phyloP scores from a whole-genome alignment of 495 filamentous ascomycete genomes.

The Cercophora scortea region DNA sequence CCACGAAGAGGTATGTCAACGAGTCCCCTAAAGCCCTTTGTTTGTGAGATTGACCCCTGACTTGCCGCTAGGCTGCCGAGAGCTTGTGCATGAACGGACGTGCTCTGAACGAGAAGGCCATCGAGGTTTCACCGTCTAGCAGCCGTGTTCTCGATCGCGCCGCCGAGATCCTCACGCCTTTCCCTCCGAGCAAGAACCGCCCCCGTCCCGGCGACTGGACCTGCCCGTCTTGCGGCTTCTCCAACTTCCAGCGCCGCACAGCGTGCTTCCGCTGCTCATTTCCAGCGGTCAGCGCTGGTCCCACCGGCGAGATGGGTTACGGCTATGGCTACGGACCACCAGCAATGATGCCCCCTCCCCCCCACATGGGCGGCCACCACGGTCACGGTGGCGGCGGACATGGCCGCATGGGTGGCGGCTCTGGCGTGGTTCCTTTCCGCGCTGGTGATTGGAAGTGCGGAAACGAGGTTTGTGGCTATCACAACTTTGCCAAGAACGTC shows the following conservation, averaged over 20 bases:
- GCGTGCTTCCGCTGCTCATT: constrained; percentile 98
- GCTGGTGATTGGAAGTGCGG: constrained; percentile 99
- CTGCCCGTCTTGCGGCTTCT: constrained; percentile 88
- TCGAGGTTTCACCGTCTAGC: constrained; percentile 95
- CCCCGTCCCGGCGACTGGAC: constrained; percentile 98
- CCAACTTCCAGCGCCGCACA: constrained; percentile 94
- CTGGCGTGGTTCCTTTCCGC: constrained; percentile 90
- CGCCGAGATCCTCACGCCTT: constrained; percentile 88
- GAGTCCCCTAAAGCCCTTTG: too few species aligned
- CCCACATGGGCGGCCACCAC: constrained; percentile 72
- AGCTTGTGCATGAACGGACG: constrained; percentile 98
- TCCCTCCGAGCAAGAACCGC: constrained; percentile 96
- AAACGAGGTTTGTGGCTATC: constrained; percentile 94
- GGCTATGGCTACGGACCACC: constrained; percentile 64
- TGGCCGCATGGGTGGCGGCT: constrained; percentile 57
- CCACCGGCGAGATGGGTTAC: constrained; percentile 67
- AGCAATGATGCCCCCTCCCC: constrained; percentile 68
- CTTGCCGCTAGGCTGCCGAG: constrained; percentile 65
- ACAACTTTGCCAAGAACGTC: constrained; percentile 99
- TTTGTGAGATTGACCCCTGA: constrained; percentile 1
- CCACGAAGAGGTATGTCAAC: constrained; percentile 84
- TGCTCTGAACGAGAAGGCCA: constrained; percentile 95
- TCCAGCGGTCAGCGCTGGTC: constrained; percentile 77
- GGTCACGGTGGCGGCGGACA: constrained; percentile 71
- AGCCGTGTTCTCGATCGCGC: constrained; percentile 91